phyloP scores from a whole-genome alignment of 208 protist genomes.

The Acanthamoeba triangularis region DNA sequence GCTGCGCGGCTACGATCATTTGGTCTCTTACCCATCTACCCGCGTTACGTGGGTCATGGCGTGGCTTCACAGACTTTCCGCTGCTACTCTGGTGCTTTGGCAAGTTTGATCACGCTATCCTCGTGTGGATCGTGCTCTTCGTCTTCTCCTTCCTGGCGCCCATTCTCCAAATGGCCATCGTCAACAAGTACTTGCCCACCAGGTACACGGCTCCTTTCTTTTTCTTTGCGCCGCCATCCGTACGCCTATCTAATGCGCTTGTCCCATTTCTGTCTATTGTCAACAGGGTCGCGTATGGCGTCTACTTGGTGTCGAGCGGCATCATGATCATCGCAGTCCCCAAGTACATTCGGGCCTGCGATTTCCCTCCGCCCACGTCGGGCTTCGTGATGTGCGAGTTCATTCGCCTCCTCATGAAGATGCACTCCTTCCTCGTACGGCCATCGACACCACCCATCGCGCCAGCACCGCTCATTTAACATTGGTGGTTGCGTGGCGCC shows the following conservation, averaged over 20 bases:
- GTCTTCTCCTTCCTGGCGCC: conserved; percentile 60
- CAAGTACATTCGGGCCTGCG: conserved; percentile 49
- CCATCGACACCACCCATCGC: too few relatives aligned
- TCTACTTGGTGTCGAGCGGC: not conserved
- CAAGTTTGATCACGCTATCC: conserved; percentile 62
- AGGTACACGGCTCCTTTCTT: conserved; percentile 9
- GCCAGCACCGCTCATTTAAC: too few relatives aligned
- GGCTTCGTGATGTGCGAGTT: conserved; percentile 68
- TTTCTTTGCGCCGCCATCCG: not conserved
- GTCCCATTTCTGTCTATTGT: not conserved
- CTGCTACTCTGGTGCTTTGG: conserved; percentile 67
- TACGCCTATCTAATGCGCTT: not conserved
- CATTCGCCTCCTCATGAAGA: conserved; percentile 71
- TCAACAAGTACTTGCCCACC: conserved; percentile 34
- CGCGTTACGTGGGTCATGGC: too few relatives aligned
- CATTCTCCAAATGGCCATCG: conserved; percentile 61
- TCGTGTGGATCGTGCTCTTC: conserved; percentile 42
- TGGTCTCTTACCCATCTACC: too few relatives aligned
- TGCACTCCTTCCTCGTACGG: conserved; percentile 64
- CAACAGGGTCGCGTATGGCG: conserved; percentile 9
- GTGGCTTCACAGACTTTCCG: conserved; percentile 31
- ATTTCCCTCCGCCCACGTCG: conserved; percentile 70
- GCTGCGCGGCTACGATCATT: too few relatives aligned
- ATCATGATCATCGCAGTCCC: conserved; percentile 34
- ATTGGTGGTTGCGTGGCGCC: too few relatives aligned